Evolutionary conservation across 441 rosid species (phyloP), one percentile per base, ranked within the genome.

Genomic region (Adansonia gregorii): DNA sequence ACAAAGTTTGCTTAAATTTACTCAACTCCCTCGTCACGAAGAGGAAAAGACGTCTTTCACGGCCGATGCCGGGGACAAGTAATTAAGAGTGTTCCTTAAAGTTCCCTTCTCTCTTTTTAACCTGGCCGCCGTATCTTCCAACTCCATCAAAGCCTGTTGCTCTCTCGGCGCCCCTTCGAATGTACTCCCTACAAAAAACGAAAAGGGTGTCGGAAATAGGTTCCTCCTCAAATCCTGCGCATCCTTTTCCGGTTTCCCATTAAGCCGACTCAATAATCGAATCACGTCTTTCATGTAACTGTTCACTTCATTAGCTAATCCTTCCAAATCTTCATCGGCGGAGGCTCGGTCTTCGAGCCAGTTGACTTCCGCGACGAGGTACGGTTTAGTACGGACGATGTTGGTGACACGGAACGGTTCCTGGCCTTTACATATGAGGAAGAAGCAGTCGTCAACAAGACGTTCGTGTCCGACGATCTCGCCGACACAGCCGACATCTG

Each of bases 331-430:
- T 78, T 88, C 98, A 24, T 89, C 94, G 2, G 92, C 92, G 0
- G 97, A 90, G 1, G 99, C 98, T 67, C 93, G 85, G 87, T 93
- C 99, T 86, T 95, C 99, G 2, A 93, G 94, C 97, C 96, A 95
- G 52, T 87, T 78, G 76, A 95, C 97, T 80, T 85, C 89, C 45
- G 89, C 99, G 24, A 92, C 95, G 1, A 93, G 91, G 78, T 95
- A 95, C 2, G 99, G 98, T 15, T 91, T 93, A 46, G 90, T 87
- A 1, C 99, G 97, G 75, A 95, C 90, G 19, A 95, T 24, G 22
- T 81, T 78, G 52, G 87, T 84, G 63, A 95, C 86, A 0, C 98
- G 92, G 78, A 95, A 95, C 15, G 98, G 89, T 76, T 95, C 98
- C 82, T 95, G 97, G 20, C 99, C 99, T 81, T 93, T 95, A 55